Evolutionary conservation across 2,329 filamentous ascomycete genomes (phyloP), one percentile per base, ranked within the genome.

Genomic region (Arthroderma uncinatum): DNA sequence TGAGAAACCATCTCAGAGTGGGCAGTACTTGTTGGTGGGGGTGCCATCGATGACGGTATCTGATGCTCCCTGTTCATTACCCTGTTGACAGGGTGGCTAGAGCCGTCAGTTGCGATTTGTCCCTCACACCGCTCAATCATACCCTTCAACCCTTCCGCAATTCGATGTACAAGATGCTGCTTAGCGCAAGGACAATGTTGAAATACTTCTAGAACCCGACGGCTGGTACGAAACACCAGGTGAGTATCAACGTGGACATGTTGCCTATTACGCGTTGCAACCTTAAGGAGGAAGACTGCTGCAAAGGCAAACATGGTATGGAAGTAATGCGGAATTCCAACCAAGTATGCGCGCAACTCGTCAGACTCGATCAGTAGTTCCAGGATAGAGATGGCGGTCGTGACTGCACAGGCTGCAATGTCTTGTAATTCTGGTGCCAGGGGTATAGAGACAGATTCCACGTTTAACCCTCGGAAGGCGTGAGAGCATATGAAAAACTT

Each of bases 401-500:
- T 60, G 23, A 70, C 64, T 6, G 66, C 67, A 2, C 61, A 16
- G 12, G 39, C 34, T 23, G 57, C 57, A 25, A 60, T 59, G 28
- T 57, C 53, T 34, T 59, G 21, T 23, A 60, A 30, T 4, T 57
- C 54, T 16, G 57, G 59, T n/a, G 59, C 14, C 60, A 64, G n/a
- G 64, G 67, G 2, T 67, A 64, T 58, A 73, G 70, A 0, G 65
- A 63, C 0, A 67, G 70, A 60, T 66, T 71, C 57, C 59, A 65
- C 59, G n/a, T 65, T 64, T 2, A 76, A 67, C 1, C 74, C 73
- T 19, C 76, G 71, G 30, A 78, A 71, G 10, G 75, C 74, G 50
- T 76, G 73, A 4, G 77, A 76, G 23, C 74, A 73, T 1, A 78
- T 66, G 50, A 77, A 74, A 1, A 78, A 66, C 57, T 75, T 72